Base-by-base conservation (phyloP, 2,329 filamentous ascomycete genomes). In the Phyllosticta citriasiana region DNA sequence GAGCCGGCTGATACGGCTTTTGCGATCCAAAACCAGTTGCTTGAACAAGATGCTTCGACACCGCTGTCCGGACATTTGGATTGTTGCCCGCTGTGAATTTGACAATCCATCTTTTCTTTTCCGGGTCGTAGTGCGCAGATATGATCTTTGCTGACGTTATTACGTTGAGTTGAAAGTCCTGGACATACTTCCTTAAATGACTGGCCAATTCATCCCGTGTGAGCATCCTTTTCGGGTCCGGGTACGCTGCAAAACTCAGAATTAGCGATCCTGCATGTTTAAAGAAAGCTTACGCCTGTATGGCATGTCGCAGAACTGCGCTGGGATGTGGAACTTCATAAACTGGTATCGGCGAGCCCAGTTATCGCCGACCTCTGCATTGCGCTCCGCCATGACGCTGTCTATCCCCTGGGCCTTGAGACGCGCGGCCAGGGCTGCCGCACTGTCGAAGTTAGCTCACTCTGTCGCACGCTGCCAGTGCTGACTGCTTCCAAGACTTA, bases 311-410 rank as follows among this genome's bases (percentile, higher is more conserved):
- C 71, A 74, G 40, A 65, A 67, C 0, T 71, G 67, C 0, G 73
- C 76, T 4, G 72, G 71, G 2, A 77, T 64, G 59, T 79, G 77
- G 50, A 79, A 75, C 19, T 53, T 33, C 61, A 64, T 57, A 53
- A 24, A 71, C 57, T 77, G 74, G 55, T 78, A 77, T 1, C 76
- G 70, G 3, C 66, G 61, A 0, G 66, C 65, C 76, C 76, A 78
- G 61, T 74, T 77, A 61, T 77, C 75, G 1, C 76, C 76, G 0
- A 71, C 64, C 1, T 66, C 64, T 2, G 68, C 51, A 19, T 76
- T 74, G 5, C 66, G 66, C 19, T 78, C 75, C 7, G 72, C 58
- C n/a, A 77, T 69, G 16, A 77, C 57, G 50, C 65, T 71, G 8
- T 73, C 70, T 0, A 76, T 68, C 0, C 68, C 69, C 0, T 77